Percentiles rank a stretch among this genome's conserved stretches.
phyloP scores from a whole-genome alignment of 768 basidiomycete species.

The Pleurotus sapidus region DNA sequence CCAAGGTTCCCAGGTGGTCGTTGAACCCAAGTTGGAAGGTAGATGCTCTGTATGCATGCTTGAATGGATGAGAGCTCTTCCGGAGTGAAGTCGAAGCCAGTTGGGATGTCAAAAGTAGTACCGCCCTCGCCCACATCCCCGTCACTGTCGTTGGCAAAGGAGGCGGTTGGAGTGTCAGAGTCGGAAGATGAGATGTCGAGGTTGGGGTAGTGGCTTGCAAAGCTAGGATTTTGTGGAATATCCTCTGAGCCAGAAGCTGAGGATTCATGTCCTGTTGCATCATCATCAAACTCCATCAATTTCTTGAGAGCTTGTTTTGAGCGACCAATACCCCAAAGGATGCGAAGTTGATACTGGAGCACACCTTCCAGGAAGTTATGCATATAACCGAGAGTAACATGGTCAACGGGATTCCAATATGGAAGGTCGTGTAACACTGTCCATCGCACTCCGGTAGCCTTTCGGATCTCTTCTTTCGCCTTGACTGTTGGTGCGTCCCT shows the following conservation, averaged over 20 bases:
- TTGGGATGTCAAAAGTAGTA: background rate
- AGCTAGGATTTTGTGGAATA: no score
- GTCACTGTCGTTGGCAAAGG: background rate
- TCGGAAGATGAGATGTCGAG: no score
- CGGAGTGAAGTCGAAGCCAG: constrained; percentile 12
- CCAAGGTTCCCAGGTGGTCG: constrained; percentile 25
- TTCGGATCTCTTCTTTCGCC: constrained; percentile 6
- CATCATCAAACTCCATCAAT: background rate
- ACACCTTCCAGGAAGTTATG: constrained; percentile 19
- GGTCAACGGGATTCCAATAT: constrained; percentile 26
- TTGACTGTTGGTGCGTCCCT: constrained; percentile 12
- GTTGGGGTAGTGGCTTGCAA: no score
- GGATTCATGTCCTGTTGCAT: background rate
- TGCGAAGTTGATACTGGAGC: constrained; percentile 15
- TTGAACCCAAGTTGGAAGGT: constrained; percentile 16
- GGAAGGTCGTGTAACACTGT: constrained; percentile 20
- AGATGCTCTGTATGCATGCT: constrained; percentile 17
- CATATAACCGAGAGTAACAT: constrained; percentile 25
- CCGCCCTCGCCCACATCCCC: no score
- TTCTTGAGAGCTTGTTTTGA: background rate
- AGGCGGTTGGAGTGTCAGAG: background rate
- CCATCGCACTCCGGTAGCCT: constrained; percentile 22
- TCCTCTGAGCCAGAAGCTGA: no score
- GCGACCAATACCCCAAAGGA: constrained; percentile 18
- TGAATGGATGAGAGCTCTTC: constrained; percentile 12